These are phyloP conservation scores for Claviceps lovelessii DNA, from an alignment of 2,329 filamentous ascomycete genomes.

Conservation along the genomic window DNA sequence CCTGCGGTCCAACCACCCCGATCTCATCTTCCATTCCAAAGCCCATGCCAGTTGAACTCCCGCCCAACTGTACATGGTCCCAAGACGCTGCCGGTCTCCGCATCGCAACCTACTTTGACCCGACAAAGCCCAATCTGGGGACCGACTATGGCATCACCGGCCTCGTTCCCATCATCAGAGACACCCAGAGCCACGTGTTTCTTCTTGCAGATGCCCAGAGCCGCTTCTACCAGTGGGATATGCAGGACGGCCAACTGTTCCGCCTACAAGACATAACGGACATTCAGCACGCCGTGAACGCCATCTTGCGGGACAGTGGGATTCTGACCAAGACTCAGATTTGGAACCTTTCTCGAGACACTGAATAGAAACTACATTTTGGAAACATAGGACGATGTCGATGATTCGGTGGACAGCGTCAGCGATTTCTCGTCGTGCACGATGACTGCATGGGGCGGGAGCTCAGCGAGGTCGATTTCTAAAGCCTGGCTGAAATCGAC, in stretches of 20 bases:
- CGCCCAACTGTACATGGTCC: neutral
- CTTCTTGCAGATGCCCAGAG: too few species aligned
- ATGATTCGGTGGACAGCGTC: neutral
- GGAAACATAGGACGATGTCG: neutral
- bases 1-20: neutral
- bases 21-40: neutral
- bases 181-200: too few species aligned
- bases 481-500: neutral
- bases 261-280: too few species aligned
- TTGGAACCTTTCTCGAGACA: too few species aligned
- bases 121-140: too few species aligned
- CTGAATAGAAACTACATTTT: neutral
- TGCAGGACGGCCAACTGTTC: too few species aligned
- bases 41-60: too few species aligned
- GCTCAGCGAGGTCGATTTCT: neutral
- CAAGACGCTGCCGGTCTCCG: neutral
- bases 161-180: too few species aligned
- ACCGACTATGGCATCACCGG: too few species aligned
- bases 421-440: neutral
- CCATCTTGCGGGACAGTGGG: neutral
- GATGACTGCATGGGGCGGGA: neutral
- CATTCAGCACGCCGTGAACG: neutral
- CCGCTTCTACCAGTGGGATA: too few species aligned
- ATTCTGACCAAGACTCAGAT: too few species aligned
- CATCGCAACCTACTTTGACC: too few species aligned